A percentile compares a stretch with the other conserved stretches of the same genome.
phyloP scores from a whole-genome alignment of 2,329 filamentous ascomycete species.

The Escovopsis sp. region DNA sequence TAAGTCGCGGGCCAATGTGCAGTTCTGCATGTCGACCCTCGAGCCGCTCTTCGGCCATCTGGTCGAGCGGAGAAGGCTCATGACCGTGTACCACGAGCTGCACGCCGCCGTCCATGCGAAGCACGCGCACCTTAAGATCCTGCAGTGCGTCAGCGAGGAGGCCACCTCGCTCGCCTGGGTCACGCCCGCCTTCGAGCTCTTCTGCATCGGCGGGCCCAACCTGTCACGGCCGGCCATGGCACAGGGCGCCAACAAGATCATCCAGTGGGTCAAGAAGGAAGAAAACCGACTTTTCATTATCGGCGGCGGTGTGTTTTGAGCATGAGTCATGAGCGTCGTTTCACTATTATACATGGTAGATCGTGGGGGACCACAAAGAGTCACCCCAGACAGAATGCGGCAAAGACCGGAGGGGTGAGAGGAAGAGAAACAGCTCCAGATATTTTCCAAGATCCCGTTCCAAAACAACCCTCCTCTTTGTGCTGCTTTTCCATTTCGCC shows the following conservation, averaged over 20 bases:
- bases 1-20: slow-evolving; percentile 87
- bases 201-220: slow-evolving; percentile 77
- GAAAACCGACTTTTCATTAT: slow-evolving; percentile 94
- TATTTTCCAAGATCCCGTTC: too few relatives aligned
- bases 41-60: slow-evolving; percentile 46
- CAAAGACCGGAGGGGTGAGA: too few relatives aligned
- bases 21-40: slow-evolving; percentile 83
- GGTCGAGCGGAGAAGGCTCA: slow-evolving; percentile 52
- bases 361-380: neutral
- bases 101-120: slow-evolving; percentile 77
- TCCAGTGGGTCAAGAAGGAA: slow-evolving; percentile 82
- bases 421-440: too few relatives aligned
- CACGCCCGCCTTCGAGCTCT: slow-evolving; percentile 83
- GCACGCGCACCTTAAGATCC: slow-evolving; percentile 70
- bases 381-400: neutral
- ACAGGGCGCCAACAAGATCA: slow-evolving; percentile 73
- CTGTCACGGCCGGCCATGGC: slow-evolving; percentile 51
- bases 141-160: slow-evolving; percentile 63
- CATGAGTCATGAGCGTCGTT: neutral
- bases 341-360: slow-evolving; percentile 6
- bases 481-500: too few relatives aligned
- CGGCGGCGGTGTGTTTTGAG: slow-evolving; percentile 73
- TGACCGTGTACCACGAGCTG: slow-evolving; percentile 72
- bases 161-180: slow-evolving; percentile 77
- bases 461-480: too few relatives aligned